Evolutionary conservation across 495 filamentous ascomycete genomes (phyloP).

Genomic region (Lepidopterella palustris): DNA sequence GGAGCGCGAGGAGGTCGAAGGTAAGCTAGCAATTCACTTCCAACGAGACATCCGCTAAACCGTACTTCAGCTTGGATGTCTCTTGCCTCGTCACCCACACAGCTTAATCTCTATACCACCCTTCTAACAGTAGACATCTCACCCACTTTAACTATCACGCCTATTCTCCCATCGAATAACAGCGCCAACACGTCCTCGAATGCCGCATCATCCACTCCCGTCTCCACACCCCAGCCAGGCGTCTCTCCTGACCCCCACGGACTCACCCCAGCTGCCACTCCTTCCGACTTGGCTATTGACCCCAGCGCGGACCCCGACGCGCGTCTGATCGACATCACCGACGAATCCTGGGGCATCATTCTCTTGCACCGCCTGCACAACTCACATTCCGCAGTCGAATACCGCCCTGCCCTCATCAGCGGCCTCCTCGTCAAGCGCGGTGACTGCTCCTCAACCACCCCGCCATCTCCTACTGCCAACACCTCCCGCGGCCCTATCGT

Average conservation of each 20-base stretch:
- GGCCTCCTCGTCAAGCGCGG: constrained; percentile 74
- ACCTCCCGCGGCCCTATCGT: constrained; percentile 13
- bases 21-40: constrained; percentile 18
- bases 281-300: constrained; percentile 21
- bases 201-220: constrained; percentile 18
- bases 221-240: constrained; percentile 27
- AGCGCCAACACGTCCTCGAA: not conserved
- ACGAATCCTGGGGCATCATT: constrained; percentile 76
- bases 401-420: constrained; percentile 58
- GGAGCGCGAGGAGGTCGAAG: constrained; percentile 65
- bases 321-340: constrained; percentile 66
- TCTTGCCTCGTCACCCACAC: constrained; percentile 35
- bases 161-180: constrained; percentile 39
- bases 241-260: constrained; percentile 46
- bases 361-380: constrained; percentile 65
- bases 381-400: constrained; percentile 55
- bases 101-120: constrained; percentile 44
- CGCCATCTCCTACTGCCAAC: constrained; percentile 5
- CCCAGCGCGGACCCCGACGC: constrained; percentile 56
- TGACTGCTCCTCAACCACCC: constrained; percentile 35
- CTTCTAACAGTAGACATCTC: constrained; percentile 60
- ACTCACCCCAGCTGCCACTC: constrained; percentile 25
- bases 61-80: constrained; percentile 41
- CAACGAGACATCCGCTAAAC: not conserved
- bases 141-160: constrained; percentile 60